A percentile compares a stretch with the other conserved stretches of the same genome.
These are phyloP conservation scores for Candida railenensis DNA, from an alignment of 805 yeast genomes.

Conservation along the genomic window DNA sequence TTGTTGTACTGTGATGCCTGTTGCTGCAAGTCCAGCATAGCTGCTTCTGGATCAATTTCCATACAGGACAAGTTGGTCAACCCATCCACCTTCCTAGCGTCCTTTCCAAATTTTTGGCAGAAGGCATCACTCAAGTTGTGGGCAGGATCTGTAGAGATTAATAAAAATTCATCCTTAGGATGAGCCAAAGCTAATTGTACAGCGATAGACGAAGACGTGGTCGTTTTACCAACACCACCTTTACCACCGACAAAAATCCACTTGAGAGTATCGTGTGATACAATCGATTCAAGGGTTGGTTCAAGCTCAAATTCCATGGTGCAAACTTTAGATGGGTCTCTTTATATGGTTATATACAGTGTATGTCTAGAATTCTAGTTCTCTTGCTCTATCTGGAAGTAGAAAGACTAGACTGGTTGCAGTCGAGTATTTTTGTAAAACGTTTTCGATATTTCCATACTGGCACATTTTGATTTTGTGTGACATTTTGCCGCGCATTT, in stretches of 20 bases:
- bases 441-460: not conserved
- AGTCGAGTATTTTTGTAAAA: not conserved
- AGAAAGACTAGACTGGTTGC: not conserved
- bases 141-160: constrained; percentile 98
- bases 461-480: not conserved
- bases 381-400: not conserved
- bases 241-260: constrained; percentile 99
- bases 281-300: constrained; percentile 67
- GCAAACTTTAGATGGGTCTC: too few species aligned
- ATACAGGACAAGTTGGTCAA: constrained; percentile 86
- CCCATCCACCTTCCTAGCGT: constrained; percentile 92
- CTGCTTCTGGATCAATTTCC: constrained; percentile 97
- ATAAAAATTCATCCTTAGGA: constrained; percentile 75
- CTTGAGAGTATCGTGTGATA: constrained; percentile 65
- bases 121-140: constrained; percentile 97
- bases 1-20: constrained; percentile 56
- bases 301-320: constrained; percentile 61
- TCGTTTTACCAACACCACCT: constrained; percentile 99
- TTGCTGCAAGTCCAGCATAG: constrained; percentile 78
- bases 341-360: too few species aligned
- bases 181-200: constrained; percentile 86
- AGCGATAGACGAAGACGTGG: constrained; percentile 94
- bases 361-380: too few species aligned
- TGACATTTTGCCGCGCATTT: not conserved
- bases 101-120: constrained; percentile 97